Percentiles rank a stretch among this genome's conserved stretches.
phyloP scores from a whole-genome alignment of 2,329 filamentous ascomycete genomes.

The Aspergillus ustus region DNA sequence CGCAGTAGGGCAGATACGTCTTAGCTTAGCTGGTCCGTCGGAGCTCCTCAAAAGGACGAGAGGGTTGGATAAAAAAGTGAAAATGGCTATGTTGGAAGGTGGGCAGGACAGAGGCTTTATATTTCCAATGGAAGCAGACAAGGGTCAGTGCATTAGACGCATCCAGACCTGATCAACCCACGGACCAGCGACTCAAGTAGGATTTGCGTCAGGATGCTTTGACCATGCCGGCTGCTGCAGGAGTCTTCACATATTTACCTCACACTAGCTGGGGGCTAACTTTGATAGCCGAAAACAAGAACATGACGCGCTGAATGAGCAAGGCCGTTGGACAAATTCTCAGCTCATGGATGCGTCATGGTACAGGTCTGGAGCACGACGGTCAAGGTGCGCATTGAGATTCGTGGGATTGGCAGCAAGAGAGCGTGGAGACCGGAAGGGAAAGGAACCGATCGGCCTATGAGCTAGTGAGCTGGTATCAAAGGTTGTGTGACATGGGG shows the following conservation, averaged over 20 bases:
- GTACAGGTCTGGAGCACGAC: neutral
- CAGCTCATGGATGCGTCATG: constrained; percentile 7
- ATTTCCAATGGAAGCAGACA: neutral
- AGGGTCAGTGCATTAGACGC: constrained; percentile 4
- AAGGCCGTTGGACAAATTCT: neutral
- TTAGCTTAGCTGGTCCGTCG: neutral
- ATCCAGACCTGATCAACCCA: constrained; percentile 15
- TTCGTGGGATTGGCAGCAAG: neutral
- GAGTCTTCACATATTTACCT: constrained; percentile 6
- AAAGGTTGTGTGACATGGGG: neutral
- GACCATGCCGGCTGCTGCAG: constrained; percentile 13
- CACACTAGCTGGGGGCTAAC: neutral
- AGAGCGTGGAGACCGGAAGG: neutral
- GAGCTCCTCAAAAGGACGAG: neutral
- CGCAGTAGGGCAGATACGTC: neutral
- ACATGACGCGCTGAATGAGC: neutral
- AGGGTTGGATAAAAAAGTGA: constrained; percentile 1
- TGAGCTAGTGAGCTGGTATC: neutral
- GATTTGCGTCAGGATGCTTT: constrained; percentile 22
- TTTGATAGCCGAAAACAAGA: neutral
- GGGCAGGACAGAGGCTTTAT: constrained; percentile 11
- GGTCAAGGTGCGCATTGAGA: neutral
- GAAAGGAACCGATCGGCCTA: neutral
- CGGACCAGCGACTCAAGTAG: neutral
- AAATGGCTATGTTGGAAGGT: neutral